Conservation (phyloP, 345 rosid species). For the Physaria fendleri region DNA sequence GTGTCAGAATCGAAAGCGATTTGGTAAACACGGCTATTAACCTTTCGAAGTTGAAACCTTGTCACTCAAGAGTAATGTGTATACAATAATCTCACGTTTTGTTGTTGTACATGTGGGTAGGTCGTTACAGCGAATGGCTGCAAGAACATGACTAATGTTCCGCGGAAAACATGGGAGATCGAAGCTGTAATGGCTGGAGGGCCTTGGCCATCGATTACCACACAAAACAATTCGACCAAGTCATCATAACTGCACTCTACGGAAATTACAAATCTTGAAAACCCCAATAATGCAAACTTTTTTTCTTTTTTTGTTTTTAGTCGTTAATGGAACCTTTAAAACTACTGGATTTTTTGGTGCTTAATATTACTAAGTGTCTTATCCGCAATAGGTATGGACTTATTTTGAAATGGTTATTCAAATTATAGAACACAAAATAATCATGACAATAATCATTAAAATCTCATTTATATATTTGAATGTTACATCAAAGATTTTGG, state of each 20-base stretch:
- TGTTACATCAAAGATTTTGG: too few species aligned
- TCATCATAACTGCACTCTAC: not conserved
- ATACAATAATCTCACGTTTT: not conserved
- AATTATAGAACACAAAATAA: too few species aligned
- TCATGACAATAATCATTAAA: too few species aligned
- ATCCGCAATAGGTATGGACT: too few species aligned
- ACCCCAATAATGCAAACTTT: not conserved
- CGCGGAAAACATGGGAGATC: conserved; percentile 57
- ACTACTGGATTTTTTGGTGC: too few species aligned
- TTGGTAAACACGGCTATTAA: conserved; percentile 45
- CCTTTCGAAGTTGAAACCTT: not conserved
- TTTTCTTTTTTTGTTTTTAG: too few species aligned
- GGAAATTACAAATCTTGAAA: not conserved
- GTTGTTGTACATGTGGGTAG: conserved; percentile 22
- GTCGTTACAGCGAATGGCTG: conserved; percentile 58
- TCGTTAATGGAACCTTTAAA: too few species aligned
- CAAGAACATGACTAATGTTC: conserved; percentile 76
- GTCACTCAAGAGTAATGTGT: not conserved
- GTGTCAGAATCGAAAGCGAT: conserved; percentile 94
- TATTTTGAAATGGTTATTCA: too few species aligned
- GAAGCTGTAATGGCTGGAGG: conserved; percentile 92
- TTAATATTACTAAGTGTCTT: too few species aligned
- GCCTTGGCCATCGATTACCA: conserved; percentile 46
- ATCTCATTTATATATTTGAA: too few species aligned
- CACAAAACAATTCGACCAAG: conserved; percentile 11